phyloP scores from a whole-genome alignment of 2,329 filamentous ascomycete genomes.

The Bimuria novae-zelandiae region DNA sequence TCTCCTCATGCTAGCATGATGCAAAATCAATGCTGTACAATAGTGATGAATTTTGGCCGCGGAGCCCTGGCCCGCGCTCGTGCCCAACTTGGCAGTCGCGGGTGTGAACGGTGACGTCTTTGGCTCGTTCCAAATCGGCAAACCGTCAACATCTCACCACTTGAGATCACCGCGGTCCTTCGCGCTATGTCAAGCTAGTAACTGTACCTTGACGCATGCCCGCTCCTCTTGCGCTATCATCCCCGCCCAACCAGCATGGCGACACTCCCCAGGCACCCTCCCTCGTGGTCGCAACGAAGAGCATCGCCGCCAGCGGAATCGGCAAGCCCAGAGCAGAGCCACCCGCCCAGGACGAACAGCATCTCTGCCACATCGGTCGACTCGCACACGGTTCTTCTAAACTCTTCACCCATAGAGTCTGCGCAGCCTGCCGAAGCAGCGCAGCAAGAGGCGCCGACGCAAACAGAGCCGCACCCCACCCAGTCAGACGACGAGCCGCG shows the following conservation, averaged over 20 bases:
- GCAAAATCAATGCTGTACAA: too few relatives aligned
- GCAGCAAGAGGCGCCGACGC: constrained; percentile 19
- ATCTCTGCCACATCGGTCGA: constrained; percentile 50
- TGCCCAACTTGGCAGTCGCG: neutral
- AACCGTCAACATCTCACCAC: constrained; percentile 18
- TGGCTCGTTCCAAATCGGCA: constrained; percentile 20
- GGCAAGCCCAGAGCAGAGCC: constrained; percentile 23
- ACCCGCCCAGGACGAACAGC: constrained; percentile 37
- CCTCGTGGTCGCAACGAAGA: constrained; percentile 35
- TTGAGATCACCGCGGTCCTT: constrained; percentile 15
- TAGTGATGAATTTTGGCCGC: too few relatives aligned
- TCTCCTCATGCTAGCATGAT: too few relatives aligned
- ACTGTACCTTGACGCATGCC: too few relatives aligned
- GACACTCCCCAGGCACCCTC: constrained; percentile 45
- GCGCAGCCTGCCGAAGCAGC: constrained; percentile 17
- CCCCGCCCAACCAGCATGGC: constrained; percentile 39
- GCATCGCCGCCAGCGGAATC: constrained; percentile 28
- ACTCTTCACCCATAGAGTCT: constrained; percentile 32
- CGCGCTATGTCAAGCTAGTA: neutral
- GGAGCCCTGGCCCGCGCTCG: too few relatives aligned
- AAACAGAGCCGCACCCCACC: constrained; percentile 14
- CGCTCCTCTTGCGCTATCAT: neutral
- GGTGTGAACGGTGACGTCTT: constrained; percentile 24
- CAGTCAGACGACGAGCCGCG: constrained; percentile 47
- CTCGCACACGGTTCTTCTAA: constrained; percentile 53